Evolutionary conservation across 2,329 filamentous ascomycete genomes (phyloP), one percentile per base, ranked within the genome.

Genomic region (Magnaporthiopsis poae): DNA sequence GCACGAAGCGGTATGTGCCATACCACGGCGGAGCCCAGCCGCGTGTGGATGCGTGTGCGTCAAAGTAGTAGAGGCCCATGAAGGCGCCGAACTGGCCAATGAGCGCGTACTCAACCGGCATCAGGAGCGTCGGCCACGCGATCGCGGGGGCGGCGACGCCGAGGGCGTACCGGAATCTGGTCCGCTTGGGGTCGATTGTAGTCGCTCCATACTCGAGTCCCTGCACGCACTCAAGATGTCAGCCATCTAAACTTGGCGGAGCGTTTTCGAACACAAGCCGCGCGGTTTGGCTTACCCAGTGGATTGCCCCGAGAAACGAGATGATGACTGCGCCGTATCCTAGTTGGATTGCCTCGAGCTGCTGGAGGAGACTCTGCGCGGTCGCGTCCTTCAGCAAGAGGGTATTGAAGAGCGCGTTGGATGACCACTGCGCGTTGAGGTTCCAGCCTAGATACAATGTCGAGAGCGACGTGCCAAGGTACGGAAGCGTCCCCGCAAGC

Each of bases 241-340:
- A 64, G 18, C n/a, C 18, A 60, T 25, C 18, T 25, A 21, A 46
- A 5, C 13, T 15, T 15, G 15, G 29, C 31, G 5, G 2, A 29
- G 8, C 5, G 21, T 15, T 60, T 18, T 15, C 13, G 13, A 1
- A 15, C 39, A n/a, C 52, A 21, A 3, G 13, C 3, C 8, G 5
- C n/a, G 46, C 46, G 11, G 25, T 5, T 33, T 25, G 35, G 36
- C 77, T 68, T 71, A 80, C 90, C 94, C 86, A 97, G 78, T 97
- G 94, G 73, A 96, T 88, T 46, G 93, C 93, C 61, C 94, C 94
- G 1, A 97, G 85, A 82, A 96, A 97, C 35, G 92, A 96, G 72
- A 96, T 90, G 72, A 96, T 95, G 67, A 96, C 87, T 63, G 93
- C 94, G 66, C 94, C 93, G 72, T 96, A 96, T 68, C 92, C 93